Conservation (phyloP, 306 rosid species). For the Styphnolobium japonicum region DNA sequence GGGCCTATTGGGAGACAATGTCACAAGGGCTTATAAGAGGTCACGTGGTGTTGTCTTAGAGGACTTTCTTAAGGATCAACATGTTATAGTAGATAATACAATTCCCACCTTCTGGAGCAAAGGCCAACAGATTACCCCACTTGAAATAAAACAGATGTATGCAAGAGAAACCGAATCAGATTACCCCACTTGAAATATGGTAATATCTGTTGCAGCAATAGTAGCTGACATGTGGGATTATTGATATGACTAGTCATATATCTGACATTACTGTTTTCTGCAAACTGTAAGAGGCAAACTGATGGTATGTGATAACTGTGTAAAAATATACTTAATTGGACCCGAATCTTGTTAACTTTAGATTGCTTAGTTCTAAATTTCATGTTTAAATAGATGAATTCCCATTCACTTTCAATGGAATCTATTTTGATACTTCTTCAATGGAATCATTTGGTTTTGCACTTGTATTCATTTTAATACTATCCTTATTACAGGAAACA, state of each 20-base stretch:
- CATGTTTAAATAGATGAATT: too few species aligned
- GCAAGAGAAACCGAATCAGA: too few species aligned
- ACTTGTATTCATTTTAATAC: too few species aligned
- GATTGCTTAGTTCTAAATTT: too few species aligned
- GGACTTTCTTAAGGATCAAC: constrained; percentile 2
- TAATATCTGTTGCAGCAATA: too few species aligned
- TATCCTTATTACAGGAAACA: too few species aligned
- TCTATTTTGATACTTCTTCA: too few species aligned
- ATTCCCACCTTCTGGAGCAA: neutral
- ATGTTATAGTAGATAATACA: neutral
- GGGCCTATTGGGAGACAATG: constrained; percentile 15
- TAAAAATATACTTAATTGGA: too few species aligned
- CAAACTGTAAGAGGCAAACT: neutral
- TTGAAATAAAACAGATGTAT: neutral
- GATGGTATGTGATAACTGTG: neutral
- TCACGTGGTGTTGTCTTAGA: constrained; percentile 44
- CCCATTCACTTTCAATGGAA: too few species aligned
- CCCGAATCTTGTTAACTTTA: too few species aligned
- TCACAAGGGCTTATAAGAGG: constrained; percentile 15
- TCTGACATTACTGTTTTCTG: neutral
- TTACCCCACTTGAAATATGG: too few species aligned
- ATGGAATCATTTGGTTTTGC: too few species aligned
- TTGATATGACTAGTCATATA: neutral
- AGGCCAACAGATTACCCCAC: neutral
- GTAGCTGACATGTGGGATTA: neutral